Evolutionary conservation across 2,329 filamentous ascomycete species (phyloP), one percentile per base, ranked within the genome.

Genomic region (Colletotrichum sp.): DNA sequence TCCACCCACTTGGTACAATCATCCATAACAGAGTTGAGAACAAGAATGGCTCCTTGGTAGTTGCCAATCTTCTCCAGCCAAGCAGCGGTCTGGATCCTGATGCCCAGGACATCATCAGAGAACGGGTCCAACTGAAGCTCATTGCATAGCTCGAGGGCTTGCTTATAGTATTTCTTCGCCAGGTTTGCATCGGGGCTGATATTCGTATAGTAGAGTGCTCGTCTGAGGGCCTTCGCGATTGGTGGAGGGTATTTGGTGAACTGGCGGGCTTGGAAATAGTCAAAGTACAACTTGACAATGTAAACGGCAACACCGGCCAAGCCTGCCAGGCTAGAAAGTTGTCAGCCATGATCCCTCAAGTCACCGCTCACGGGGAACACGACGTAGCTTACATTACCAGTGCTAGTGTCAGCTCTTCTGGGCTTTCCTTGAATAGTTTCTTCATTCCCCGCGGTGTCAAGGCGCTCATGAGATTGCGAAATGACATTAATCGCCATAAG

Each of bases 81-180:
- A 12, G 90, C 90, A 2, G 95, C 93, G 10, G 98, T 89, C 82
- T 96, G 93, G 67, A 99, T 93, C 81, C 96, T 95, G 68, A 99
- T 93, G 10, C 97, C 97, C 79, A 98, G 89, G 39, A 98, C 93
- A 83, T 98, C 96, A 80, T 98, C 95, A 6, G 95, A 96, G 83
- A 96, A 98, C 0, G 95, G 95, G 82, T 99, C 95, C 87, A 99
- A 91, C 1, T 93, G 92, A 67, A 94, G 82, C 81, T 95, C 92
- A 66, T 92, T 87, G 73, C 95, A 95, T 68, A 94, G 89, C 77
- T 93, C 89, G 73, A 99, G 88, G 4, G 96, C 96, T 78, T 94
- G 90, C 80, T 93, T 93, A 83, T 98, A 99, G 83, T 95, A 95
- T 79, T 95, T 94, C 75, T 98, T 88, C 1, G 96, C 96, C 71